A percentile compares a stretch with the other conserved stretches of the same genome.
These are phyloP conservation scores for Rhodomyrtus psidioides DNA, from an alignment of 441 rosid genomes.

Conservation along the genomic window DNA sequence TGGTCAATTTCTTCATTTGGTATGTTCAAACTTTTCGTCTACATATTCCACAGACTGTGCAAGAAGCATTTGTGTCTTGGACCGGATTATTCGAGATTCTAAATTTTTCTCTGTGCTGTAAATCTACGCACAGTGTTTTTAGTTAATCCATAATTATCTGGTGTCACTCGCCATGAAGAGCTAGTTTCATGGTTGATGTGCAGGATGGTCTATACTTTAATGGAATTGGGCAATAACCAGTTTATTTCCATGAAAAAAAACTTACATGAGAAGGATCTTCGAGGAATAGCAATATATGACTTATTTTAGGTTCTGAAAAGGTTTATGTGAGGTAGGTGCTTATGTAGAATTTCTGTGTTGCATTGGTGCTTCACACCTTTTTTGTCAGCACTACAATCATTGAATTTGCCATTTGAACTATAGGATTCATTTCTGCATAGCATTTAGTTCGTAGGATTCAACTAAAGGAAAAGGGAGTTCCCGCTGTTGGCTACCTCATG, in stretches of 20 bases:
- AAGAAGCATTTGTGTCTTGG: not conserved
- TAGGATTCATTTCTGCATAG: not conserved
- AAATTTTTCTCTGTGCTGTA: not conserved
- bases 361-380: not conserved
- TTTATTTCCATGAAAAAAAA: not conserved
- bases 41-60: not conserved
- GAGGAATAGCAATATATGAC: not conserved
- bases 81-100: not conserved
- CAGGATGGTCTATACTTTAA: not conserved
- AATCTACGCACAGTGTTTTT: not conserved
- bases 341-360: not conserved
- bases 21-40: constrained; percentile 17
- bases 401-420: not conserved
- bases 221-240: not conserved
- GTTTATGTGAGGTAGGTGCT: not conserved
- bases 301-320: not conserved
- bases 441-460: not conserved
- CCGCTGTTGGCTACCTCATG: not conserved
- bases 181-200: not conserved
- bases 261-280: not conserved
- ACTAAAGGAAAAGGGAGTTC: not conserved
- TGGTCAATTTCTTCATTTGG: constrained; percentile 55
- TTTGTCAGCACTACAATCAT: not conserved
- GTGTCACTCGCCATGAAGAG: not conserved
- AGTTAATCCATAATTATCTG: not conserved